Evolutionary conservation across 208 protist genomes (phyloP), one percentile per base, ranked within the genome.

Genomic region (Trypanosoma melophagium): DNA sequence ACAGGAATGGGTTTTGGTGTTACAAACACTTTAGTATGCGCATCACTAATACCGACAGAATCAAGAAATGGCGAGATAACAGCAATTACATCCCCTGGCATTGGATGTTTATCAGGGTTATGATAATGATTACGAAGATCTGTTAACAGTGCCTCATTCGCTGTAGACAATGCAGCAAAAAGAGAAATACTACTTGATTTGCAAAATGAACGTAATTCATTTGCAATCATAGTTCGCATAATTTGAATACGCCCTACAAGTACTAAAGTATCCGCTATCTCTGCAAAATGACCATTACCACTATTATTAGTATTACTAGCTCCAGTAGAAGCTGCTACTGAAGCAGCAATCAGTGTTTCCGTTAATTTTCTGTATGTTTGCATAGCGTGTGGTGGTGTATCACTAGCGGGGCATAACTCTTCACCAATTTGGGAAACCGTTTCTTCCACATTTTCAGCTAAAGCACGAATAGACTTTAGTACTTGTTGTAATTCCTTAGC

Each of bases 131-230:
- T 71, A n/a, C 83, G 61, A 22, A 98, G 80, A 35, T 96, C 90
- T n/a, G 70, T 69, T n/a, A 98, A 55, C 3, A 98, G 69, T 5
- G 92, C 80, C 1, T 74, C 74, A 76, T 99, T 97, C 45, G 96
- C 81, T 1, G 86, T 82, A 13, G 80, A 74, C 41, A 97, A 60
- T 2, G 88, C 77, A n/a, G 77, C 67, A 60, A 80, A 89, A 17
- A 98, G 85, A 22, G 80, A 66, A 25, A 87, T 79, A 55, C 89
- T 92, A 65, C 97, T 91, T 19, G 97, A 74, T 72, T 94, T 94
- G 60, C 82, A 83, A 51, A 79, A 71, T 13, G 71, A 80, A 49
- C 86, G 92, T 9, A 99, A 82, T 73, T 96, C 85, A 55, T 95
- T 89, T 10, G 87, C 85, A 56, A 98, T 87, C 64, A 95, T 90